These are phyloP conservation scores for Colletotrichum viniferum DNA, from an alignment of 2,329 filamentous ascomycete genomes.

Conservation along the genomic window DNA sequence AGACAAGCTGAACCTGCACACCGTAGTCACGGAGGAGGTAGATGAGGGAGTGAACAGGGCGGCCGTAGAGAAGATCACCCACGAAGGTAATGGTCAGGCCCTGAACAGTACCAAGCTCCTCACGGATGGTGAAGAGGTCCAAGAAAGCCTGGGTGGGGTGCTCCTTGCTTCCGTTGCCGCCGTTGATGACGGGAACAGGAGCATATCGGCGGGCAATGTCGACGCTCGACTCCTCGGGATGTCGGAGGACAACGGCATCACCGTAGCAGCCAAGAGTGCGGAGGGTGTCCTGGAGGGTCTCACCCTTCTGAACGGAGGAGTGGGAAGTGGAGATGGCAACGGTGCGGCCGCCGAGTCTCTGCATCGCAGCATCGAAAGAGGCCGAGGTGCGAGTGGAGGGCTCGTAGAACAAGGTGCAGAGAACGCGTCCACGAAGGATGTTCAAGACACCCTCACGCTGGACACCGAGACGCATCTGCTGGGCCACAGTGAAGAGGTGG, in stretches of 20 bases:
- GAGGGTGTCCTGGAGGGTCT: conserved; percentile 90
- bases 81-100: conserved; percentile 95
- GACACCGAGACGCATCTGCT: conserved; percentile 96
- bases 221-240: conserved; percentile 82
- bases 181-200: conserved; percentile 93
- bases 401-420: conserved; percentile 97
- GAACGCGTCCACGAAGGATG: conserved; percentile 81
- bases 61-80: conserved; percentile 90
- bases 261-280: conserved; percentile 93
- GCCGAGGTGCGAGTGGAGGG: conserved; percentile 94
- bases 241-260: conserved; percentile 94
- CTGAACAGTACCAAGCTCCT: conserved; percentile 94
- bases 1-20: conserved; percentile 89
- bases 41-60: conserved; percentile 92
- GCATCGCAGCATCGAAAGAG: conserved; percentile 98
- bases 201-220: conserved; percentile 86
- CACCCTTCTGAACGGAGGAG: conserved; percentile 93
- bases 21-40: conserved; percentile 96
- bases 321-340: conserved; percentile 81
- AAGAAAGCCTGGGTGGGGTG: conserved; percentile 98
- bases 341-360: conserved; percentile 89
- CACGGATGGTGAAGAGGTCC: conserved; percentile 97
- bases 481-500: conserved; percentile 91
- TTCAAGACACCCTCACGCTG: conserved; percentile 90
- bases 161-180: conserved; percentile 93